Conservation (phyloP, 1,139 yeast species). For the Komagataea norvegica region DNA sequence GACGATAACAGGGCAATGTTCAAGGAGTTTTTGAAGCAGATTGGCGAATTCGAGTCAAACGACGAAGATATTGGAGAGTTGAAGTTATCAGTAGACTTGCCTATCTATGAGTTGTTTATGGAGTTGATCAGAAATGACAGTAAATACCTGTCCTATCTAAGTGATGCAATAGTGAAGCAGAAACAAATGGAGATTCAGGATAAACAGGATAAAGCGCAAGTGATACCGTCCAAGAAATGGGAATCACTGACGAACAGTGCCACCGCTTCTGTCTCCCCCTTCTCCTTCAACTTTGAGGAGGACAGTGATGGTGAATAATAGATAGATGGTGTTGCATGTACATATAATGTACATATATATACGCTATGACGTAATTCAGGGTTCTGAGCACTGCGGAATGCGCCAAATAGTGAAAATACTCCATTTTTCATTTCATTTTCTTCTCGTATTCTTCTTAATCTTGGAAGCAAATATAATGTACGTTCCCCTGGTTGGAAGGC, state of each 20-base stretch:
- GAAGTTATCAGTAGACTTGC: constrained; percentile 32
- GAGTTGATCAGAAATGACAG: constrained; percentile 36
- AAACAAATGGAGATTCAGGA: constrained; percentile 28
- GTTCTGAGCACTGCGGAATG: background rate
- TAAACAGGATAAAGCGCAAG: constrained; percentile 20
- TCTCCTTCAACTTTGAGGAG: constrained; percentile 25
- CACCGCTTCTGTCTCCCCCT: constrained; percentile 7
- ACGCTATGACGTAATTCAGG: no score
- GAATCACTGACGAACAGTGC: constrained; percentile 20
- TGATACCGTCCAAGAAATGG: constrained; percentile 30
- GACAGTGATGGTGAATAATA: constrained; percentile 10
- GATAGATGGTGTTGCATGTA: background rate
- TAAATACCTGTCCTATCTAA: constrained; percentile 31
- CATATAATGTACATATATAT: constrained; percentile 5
- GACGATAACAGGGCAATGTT: constrained; percentile 22
- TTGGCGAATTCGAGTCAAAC: constrained; percentile 21
- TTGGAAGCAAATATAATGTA: constrained; percentile 6
- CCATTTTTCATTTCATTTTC: no score
- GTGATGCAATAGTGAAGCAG: constrained; percentile 34
- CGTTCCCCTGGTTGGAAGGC: constrained; percentile 30
- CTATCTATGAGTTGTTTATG: constrained; percentile 53
- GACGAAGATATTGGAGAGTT: constrained; percentile 42
- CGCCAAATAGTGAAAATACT: no score
- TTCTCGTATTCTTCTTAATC: no score
- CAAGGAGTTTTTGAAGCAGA: constrained; percentile 23